Evolutionary conservation across 768 basidiomycete species (phyloP).

Genomic region (Leccinum disarticulatum): DNA sequence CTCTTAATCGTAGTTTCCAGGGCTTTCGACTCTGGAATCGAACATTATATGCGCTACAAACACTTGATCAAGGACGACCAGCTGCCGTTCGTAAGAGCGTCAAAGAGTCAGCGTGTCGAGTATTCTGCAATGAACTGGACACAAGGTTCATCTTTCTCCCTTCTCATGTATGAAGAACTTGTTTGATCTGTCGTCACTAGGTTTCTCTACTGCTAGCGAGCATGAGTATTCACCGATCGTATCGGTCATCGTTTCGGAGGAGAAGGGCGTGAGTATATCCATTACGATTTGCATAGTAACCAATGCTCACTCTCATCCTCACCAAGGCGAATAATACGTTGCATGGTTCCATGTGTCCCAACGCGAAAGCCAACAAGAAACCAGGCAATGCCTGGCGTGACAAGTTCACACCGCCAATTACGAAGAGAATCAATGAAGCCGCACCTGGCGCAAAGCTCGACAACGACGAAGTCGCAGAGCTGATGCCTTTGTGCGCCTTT

Average conservation of each 20-base stretch:
- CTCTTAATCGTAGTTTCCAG: slow-evolving; percentile 26
- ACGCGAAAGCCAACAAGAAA: slow-evolving; percentile 43
- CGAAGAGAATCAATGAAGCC: slow-evolving; percentile 54
- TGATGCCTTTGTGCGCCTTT: slow-evolving; percentile 79
- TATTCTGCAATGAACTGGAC: slow-evolving; percentile 73
- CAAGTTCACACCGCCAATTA: slow-evolving; percentile 55
- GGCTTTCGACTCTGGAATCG: slow-evolving; percentile 51
- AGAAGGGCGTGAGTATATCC: slow-evolving; percentile 41
- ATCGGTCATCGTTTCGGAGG: slow-evolving; percentile 51
- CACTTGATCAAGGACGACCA: slow-evolving; percentile 43
- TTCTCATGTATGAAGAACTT: neutral
- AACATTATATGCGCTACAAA: slow-evolving; percentile 54
- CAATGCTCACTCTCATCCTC: neutral
- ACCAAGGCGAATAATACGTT: slow-evolving; percentile 63
- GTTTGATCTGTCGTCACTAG: slow-evolving; percentile 36
- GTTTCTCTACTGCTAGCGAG: slow-evolving; percentile 57
- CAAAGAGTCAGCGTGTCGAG: slow-evolving; percentile 57
- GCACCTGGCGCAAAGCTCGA: slow-evolving; percentile 64
- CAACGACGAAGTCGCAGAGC: slow-evolving; percentile 49
- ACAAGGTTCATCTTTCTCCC: slow-evolving; percentile 39
- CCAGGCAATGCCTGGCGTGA: slow-evolving; percentile 54
- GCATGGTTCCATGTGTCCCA: slow-evolving; percentile 64
- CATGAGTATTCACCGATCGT: slow-evolving; percentile 46
- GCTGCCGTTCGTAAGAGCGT: slow-evolving; percentile 55
- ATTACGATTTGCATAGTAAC: neutral